These are phyloP conservation scores for Lodderomyces pseudojiufengensis DNA, from an alignment of 1,139 yeast genomes.

Conservation along the genomic window DNA sequence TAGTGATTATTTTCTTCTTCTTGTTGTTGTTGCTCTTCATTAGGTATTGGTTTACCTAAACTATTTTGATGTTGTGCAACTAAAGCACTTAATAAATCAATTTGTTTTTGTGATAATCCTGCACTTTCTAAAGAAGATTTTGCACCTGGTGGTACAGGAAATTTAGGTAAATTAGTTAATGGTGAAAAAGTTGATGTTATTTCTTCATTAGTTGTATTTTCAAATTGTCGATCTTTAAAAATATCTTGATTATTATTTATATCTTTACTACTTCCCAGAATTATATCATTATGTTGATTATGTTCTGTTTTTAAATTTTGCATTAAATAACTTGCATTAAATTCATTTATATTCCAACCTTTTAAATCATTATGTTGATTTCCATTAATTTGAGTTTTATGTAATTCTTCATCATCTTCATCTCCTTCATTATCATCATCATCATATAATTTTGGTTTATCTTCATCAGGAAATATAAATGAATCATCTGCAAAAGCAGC, in stretches of 20 bases:
- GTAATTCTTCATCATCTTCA: conserved; percentile 1
- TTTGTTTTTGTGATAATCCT: conserved; percentile 64
- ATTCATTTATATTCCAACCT: conserved; percentile 6
- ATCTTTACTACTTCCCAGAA: conserved; percentile 1
- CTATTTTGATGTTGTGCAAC: conserved; percentile 63
- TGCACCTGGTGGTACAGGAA: conserved; percentile 72
- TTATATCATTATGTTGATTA: not conserved
- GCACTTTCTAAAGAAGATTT: conserved; percentile 57
- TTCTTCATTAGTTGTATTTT: not conserved
- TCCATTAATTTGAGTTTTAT: not conserved
- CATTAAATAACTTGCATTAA: not conserved
- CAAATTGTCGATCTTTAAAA: not conserved
- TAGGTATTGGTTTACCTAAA: conserved; percentile 22
- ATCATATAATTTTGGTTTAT: conserved; percentile 44
- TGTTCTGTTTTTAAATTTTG: too few relatives aligned
- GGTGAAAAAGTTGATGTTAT: conserved; percentile 7
- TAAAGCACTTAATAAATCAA: conserved; percentile 66
- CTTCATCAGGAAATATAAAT: conserved; percentile 76
- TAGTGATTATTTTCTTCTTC: conserved; percentile 2
- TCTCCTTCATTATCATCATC: conserved; percentile 11
- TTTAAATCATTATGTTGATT: conserved; percentile 1
- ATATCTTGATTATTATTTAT: conserved; percentile 4
- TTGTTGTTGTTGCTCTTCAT: conserved; percentile 9
- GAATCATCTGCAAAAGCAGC: conserved; percentile 81
- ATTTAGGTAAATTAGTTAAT: conserved; percentile 44